Evolutionary conservation across 148 eudicot species (phyloP).

Genomic region (Fallopia convolvulus): DNA sequence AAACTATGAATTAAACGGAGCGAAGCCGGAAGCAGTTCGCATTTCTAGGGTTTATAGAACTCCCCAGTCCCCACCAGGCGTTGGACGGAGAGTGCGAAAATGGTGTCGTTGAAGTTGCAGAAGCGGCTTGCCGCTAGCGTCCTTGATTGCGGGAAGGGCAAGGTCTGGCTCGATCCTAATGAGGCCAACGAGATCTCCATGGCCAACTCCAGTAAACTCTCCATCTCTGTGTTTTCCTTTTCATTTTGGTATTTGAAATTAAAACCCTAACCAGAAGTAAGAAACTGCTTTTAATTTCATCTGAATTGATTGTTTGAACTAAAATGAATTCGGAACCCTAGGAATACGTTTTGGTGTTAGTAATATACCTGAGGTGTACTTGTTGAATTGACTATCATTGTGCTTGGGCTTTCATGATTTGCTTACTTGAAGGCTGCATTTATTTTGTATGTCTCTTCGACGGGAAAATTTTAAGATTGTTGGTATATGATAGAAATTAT

Average conservation of each 20-base stretch:
- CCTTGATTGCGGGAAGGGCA: conserved; percentile 37
- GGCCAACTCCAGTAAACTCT: conserved; percentile 46
- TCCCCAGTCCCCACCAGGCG: conserved; percentile 5
- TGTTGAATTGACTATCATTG: too few species aligned
- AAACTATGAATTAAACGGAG: not conserved
- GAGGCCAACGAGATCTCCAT: conserved; percentile 48
- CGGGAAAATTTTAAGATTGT: too few species aligned
- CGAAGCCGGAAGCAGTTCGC: not conserved
- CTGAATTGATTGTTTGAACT: not conserved
- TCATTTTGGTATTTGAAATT: not conserved
- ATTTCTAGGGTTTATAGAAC: conserved; percentile 1
- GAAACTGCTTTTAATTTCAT: not conserved
- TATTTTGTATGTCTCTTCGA: too few species aligned
- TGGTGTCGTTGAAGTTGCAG: conserved; percentile 54
- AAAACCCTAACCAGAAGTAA: not conserved
- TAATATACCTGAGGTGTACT: too few species aligned
- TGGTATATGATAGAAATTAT: too few species aligned
- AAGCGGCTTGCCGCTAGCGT: conserved; percentile 48
- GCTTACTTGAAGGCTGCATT: too few species aligned
- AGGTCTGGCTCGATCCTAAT: conserved; percentile 56
- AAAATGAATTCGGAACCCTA: not conserved
- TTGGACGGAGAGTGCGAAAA: conserved; percentile 14
- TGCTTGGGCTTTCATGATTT: too few species aligned
- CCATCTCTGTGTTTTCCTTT: not conserved
- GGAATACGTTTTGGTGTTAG: not conserved